Conservation (phyloP, 305 asterid species). For the Lippia alba region DNA sequence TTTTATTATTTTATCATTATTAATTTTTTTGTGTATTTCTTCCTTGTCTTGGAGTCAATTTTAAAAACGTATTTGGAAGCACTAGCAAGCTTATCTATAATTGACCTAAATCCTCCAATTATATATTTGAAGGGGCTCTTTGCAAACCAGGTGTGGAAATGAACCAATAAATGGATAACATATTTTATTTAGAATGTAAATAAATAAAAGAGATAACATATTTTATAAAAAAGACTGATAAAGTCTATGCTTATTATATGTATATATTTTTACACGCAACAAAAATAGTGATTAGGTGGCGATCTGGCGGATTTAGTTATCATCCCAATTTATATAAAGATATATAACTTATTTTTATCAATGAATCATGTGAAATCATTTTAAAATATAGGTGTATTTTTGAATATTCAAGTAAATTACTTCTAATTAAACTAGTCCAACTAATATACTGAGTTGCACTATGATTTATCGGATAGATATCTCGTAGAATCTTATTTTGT, state of each 20-base stretch:
- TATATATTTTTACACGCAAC: not conserved
- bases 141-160: conserved; percentile 22
- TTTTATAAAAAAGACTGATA: conserved; percentile 22
- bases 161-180: conserved; percentile 29
- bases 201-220: conserved; percentile 31
- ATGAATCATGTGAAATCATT: no score
- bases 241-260: not conserved
- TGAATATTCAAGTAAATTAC: no score
- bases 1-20: no score
- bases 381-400: no score
- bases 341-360: no score
- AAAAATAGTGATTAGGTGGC: conserved; percentile 24
- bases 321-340: conserved; percentile 5
- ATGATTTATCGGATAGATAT: no score
- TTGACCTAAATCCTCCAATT: conserved; percentile 43
- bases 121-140: conserved; percentile 16
- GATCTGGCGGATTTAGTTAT: not conserved
- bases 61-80: conserved; percentile 17
- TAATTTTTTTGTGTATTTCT: not conserved
- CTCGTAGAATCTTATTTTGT: no score
- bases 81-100: conserved; percentile 34
- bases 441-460: no score
- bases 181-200: conserved; percentile 29
- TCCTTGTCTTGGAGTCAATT: conserved; percentile 28
- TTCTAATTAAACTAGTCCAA: no score